Evolutionary conservation across 2,329 filamentous ascomycete genomes (phyloP).

Genomic region (Botrytis sinoallii): DNA sequence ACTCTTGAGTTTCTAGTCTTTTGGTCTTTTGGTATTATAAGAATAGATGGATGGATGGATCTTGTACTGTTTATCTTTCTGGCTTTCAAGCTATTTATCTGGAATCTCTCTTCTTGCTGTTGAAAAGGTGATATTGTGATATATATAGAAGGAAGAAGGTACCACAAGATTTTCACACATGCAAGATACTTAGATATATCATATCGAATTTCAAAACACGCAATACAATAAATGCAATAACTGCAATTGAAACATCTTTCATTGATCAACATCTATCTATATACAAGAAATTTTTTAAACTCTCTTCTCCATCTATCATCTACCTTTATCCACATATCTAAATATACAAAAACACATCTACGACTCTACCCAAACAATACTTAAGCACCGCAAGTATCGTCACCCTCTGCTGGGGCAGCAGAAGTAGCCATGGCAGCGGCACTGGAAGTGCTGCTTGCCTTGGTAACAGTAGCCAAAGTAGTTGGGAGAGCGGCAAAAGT

Average conservation of each 20-base stretch:
- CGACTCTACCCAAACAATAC: neutral
- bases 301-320: neutral
- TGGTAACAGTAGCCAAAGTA: conserved; percentile 4
- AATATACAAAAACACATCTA: neutral
- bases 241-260: neutral
- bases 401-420: neutral
- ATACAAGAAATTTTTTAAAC: conserved; percentile 2
- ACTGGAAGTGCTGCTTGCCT: conserved; percentile 6
- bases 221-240: too few species aligned
- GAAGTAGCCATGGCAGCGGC: neutral
- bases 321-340: neutral
- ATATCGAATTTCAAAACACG: neutral
- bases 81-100: too few species aligned
- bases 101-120: too few species aligned
- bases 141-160: too few species aligned
- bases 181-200: neutral
- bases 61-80: too few species aligned
- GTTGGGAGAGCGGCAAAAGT: conserved; percentile 6
- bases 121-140: too few species aligned
- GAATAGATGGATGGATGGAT: too few species aligned
- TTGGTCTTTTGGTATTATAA: too few species aligned
- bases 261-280: conserved; percentile 1
- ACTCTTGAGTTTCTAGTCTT: too few species aligned
- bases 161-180: neutral
- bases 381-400: conserved; percentile 15